Percentiles rank a stretch among this genome's conserved stretches.
Evolutionary conservation across 73 alveolate species (phyloP).

Genomic region (Blepharisma japonicum): DNA sequence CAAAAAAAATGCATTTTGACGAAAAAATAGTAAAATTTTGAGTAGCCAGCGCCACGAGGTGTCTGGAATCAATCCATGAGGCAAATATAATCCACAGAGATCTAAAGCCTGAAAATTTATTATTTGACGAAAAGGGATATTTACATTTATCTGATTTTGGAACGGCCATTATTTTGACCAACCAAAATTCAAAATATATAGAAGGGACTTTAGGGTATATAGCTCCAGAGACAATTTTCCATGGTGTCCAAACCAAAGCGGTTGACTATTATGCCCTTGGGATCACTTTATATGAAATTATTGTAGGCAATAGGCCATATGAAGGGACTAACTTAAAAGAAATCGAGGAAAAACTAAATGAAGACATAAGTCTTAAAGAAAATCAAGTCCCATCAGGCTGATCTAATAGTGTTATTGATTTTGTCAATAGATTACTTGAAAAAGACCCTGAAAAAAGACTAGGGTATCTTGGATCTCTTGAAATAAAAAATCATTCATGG

Average conservation of each 20-base stretch:
- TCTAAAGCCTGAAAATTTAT: constrained; percentile 72
- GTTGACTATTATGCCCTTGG: constrained; percentile 40
- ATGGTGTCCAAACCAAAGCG: not conserved
- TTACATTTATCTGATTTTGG: constrained; percentile 30
- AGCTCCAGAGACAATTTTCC: constrained; percentile 41
- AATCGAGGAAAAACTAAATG: not conserved
- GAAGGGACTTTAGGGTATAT: constrained; percentile 42
- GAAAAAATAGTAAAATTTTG: constrained; percentile 38
- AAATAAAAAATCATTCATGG: constrained; percentile 72
- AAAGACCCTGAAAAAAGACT: constrained; percentile 67
- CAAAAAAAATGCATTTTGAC: constrained; percentile 3
- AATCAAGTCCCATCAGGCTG: constrained; percentile 88
- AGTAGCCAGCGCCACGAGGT: constrained; percentile 50
- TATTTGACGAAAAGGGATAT: constrained; percentile 37
- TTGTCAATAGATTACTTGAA: constrained; percentile 73
- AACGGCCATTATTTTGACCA: not conserved
- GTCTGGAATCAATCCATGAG: constrained; percentile 51
- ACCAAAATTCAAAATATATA: not conserved
- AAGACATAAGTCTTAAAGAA: no score
- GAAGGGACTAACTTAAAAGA: not conserved
- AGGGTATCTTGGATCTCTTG: constrained; percentile 67
- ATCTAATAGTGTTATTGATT: constrained; percentile 91
- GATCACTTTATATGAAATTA: constrained; percentile 12
- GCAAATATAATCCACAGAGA: constrained; percentile 57
- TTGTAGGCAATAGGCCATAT: not conserved